A percentile compares a stretch with the other conserved stretches of the same genome.
These are phyloP conservation scores for Meyerozyma carpophila DNA, from an alignment of 1,139 yeast genomes.

Conservation along the genomic window DNA sequence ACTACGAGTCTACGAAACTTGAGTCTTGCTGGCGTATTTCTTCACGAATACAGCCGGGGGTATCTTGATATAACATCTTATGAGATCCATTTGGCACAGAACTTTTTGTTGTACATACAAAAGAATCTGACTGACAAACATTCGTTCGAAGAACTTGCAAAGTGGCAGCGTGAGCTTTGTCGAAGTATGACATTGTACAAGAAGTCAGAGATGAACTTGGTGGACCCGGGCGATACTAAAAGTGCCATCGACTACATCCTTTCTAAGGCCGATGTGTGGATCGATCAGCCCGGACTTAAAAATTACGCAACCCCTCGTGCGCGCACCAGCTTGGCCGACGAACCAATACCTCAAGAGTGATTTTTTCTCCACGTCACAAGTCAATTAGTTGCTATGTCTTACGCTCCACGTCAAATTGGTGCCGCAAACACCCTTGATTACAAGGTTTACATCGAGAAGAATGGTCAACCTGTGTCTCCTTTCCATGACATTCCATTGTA, in stretches of 20 bases:
- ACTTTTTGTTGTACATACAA: background rate
- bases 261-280: background rate
- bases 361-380: background rate
- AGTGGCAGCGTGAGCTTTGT: conserved; percentile 7
- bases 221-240: background rate
- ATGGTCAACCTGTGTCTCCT: conserved; percentile 58
- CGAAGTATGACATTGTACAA: conserved; percentile 8
- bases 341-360: background rate
- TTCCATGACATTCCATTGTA: conserved; percentile 89
- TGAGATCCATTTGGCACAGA: background rate
- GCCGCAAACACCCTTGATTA: conserved; percentile 70
- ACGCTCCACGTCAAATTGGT: conserved; percentile 80
- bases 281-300: background rate
- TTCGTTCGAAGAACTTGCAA: background rate
- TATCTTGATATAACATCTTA: background rate
- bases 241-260: background rate
- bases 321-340: background rate
- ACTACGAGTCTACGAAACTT: background rate
- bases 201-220: conserved; percentile 11
- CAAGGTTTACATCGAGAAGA: conserved; percentile 66
- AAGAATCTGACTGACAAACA: background rate
- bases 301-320: conserved; percentile 1
- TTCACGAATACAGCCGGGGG: background rate
- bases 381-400: conserved; percentile 42
- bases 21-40: conserved; percentile 7